Conservation (phyloP, 2,329 filamentous ascomycete genomes). For the Sclerotinia sclerotiorum region DNA sequence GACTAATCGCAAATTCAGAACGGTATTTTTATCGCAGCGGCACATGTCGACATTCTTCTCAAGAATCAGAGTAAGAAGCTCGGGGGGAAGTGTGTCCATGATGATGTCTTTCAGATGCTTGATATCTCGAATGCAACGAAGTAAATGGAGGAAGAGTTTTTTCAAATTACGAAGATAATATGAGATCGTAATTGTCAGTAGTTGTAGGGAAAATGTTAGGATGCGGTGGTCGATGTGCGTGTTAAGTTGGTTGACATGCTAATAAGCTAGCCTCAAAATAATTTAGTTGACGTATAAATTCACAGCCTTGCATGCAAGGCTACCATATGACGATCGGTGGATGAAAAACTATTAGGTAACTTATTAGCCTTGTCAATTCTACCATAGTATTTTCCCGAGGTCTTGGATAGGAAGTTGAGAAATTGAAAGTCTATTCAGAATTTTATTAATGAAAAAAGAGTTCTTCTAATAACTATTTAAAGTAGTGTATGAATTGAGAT, state of each 20-base stretch:
- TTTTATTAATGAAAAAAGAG: no score
- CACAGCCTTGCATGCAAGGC: constrained; percentile 14
- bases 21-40: constrained; percentile 46
- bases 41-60: constrained; percentile 44
- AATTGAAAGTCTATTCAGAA: no score
- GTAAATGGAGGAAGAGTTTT: not conserved
- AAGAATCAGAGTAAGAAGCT: constrained; percentile 51
- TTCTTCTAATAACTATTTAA: no score
- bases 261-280: not conserved
- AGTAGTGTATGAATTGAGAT: no score
- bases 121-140: not conserved
- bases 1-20: constrained; percentile 50
- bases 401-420: no score
- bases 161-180: not conserved
- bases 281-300: not conserved
- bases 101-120: constrained; percentile 33
- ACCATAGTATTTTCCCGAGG: no score
- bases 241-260: not conserved
- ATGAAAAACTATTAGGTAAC: no score
- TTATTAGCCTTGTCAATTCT: not conserved
- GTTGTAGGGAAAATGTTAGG: not conserved
- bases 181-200: not conserved
- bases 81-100: constrained; percentile 50
- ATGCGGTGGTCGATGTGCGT: no score
- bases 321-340: not conserved